These are phyloP conservation scores for Podospora sp. DNA, from an alignment of 495 filamentous ascomycete species.

Conservation along the genomic window DNA sequence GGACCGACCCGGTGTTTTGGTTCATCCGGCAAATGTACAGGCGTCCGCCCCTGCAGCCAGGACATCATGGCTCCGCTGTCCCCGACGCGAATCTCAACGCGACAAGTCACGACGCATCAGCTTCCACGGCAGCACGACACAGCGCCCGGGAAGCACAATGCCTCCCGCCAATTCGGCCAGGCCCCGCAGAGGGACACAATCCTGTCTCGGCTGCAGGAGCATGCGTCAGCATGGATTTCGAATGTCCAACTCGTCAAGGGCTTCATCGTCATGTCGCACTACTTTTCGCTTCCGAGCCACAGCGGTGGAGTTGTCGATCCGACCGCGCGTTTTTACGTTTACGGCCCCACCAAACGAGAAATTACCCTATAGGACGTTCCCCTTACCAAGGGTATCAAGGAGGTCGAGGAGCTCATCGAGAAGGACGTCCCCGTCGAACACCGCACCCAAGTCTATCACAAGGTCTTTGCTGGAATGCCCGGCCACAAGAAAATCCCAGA, in stretches of 20 bases:
- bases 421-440: neutral
- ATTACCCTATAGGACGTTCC: neutral
- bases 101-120: too few relatives aligned
- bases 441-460: conserved; percentile 2
- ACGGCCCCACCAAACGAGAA: neutral
- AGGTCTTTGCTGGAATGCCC: neutral
- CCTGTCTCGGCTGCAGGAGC: conserved; percentile 3
- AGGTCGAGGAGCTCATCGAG: neutral
- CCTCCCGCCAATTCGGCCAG: too few relatives aligned
- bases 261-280: neutral
- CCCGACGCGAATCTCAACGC: too few relatives aligned
- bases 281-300: neutral
- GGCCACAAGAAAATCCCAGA: neutral
- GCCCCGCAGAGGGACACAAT: neutral
- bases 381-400: neutral
- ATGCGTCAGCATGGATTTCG: neutral
- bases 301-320: neutral
- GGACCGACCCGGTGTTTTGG: too few relatives aligned
- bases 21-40: too few relatives aligned
- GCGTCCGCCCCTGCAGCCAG: too few relatives aligned
- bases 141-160: too few relatives aligned
- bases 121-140: too few relatives aligned
- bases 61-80: too few relatives aligned
- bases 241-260: neutral
- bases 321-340: neutral